Percentiles rank a stretch among this genome's conserved stretches.
phyloP scores from a whole-genome alignment of 768 basidiomycete genomes.

The Rossbeevera mucosa region DNA sequence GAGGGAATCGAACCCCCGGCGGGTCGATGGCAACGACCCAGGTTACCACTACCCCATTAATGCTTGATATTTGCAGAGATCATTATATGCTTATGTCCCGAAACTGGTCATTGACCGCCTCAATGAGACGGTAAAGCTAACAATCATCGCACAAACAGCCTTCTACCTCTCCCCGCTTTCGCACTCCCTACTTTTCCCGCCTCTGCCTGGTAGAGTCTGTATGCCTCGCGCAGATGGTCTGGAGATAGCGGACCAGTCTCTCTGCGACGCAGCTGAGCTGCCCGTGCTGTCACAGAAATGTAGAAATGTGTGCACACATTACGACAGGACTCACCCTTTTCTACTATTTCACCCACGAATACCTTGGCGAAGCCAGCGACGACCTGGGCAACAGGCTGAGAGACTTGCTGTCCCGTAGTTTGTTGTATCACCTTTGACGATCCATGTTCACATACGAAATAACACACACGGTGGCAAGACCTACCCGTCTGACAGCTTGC shows the following conservation, averaged over 20 bases:
- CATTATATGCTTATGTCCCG: neutral
- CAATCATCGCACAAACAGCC: slow-evolving; percentile 63
- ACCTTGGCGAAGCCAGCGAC: slow-evolving; percentile 89
- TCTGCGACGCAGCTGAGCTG: slow-evolving; percentile 64
- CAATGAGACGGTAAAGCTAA: neutral
- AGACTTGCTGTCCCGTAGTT: slow-evolving; percentile 73
- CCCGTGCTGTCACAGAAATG: slow-evolving; percentile 49
- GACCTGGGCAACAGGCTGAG: slow-evolving; percentile 82
- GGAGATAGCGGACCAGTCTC: slow-evolving; percentile 81
- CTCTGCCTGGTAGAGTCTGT: slow-evolving; percentile 75
- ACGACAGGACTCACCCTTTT: slow-evolving; percentile 55
- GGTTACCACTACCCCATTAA: slow-evolving; percentile 66
- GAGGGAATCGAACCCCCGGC: slow-evolving; percentile 78
- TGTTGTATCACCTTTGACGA: slow-evolving; percentile 72
- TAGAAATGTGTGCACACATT: too few relatives aligned
- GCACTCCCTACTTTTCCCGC: slow-evolving; percentile 79
- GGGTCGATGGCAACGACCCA: slow-evolving; percentile 74
- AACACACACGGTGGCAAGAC: slow-evolving; percentile 4
- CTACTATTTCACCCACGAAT: slow-evolving; percentile 89
- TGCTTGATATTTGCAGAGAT: slow-evolving; percentile 26
- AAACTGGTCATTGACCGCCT: neutral
- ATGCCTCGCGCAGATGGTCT: slow-evolving; percentile 87
- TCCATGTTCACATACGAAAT: neutral
- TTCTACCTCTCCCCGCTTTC: slow-evolving; percentile 62
- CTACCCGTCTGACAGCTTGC: slow-evolving; percentile 74